Percentiles rank a stretch among this genome's conserved stretches.
Evolutionary conservation across 2,329 filamentous ascomycete species (phyloP).

Genomic region (Apiospora aurea): DNA sequence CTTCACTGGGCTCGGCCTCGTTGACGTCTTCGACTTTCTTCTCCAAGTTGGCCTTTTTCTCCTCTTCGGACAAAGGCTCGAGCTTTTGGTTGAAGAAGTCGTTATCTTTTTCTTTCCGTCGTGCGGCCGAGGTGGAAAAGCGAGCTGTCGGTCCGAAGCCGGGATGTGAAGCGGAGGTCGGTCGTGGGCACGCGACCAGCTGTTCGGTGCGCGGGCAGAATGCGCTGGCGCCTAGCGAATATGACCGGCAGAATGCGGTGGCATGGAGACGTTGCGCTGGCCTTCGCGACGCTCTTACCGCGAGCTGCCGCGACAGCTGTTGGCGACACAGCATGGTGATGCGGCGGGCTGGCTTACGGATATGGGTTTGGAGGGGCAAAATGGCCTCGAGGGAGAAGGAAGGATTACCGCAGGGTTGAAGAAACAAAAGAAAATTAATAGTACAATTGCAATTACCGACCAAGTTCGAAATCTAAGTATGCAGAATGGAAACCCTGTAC

Average conservation of each 20-base stretch:
- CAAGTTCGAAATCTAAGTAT: not conserved
- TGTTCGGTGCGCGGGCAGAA: constrained; percentile 30
- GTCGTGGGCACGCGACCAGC: constrained; percentile 33
- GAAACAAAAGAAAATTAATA: constrained; percentile 14
- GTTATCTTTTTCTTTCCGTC: constrained; percentile 50
- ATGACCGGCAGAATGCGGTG: constrained; percentile 33
- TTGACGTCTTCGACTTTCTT: constrained; percentile 50
- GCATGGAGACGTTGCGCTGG: constrained; percentile 35
- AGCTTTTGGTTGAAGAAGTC: constrained; percentile 58
- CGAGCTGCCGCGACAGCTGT: constrained; percentile 40
- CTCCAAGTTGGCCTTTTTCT: constrained; percentile 58
- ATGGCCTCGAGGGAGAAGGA: not conserved
- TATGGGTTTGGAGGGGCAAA: not conserved
- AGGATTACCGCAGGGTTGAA: not conserved
- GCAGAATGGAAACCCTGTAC: constrained; percentile 5
- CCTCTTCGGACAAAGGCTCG: constrained; percentile 60
- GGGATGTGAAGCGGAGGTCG: constrained; percentile 28
- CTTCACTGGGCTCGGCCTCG: constrained; percentile 56
- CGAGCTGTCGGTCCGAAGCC: constrained; percentile 32
- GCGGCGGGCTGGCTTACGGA: not conserved
- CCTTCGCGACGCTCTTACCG: constrained; percentile 34
- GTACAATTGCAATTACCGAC: constrained; percentile 1
- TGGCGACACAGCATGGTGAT: constrained; percentile 44
- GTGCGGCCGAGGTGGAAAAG: constrained; percentile 48
- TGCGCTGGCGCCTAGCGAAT: constrained; percentile 34